Evolutionary conservation across 495 filamentous ascomycete species (phyloP).

Genomic region (Neurospora sp.): DNA sequence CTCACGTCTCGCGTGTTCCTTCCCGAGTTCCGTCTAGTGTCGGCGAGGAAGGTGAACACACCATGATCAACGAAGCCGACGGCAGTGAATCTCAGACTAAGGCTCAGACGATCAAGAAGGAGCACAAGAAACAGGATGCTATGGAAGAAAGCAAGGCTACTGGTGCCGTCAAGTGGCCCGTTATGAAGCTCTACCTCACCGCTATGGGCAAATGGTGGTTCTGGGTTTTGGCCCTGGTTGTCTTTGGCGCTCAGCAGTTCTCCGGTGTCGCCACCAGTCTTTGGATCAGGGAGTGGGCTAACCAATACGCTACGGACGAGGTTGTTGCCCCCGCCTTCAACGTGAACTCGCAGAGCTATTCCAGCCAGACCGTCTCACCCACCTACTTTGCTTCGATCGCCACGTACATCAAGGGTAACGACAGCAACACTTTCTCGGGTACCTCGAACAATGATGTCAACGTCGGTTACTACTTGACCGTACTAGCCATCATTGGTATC

Average conservation of each 20-base stretch:
- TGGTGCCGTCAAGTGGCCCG: conserved; percentile 77
- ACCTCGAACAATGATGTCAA: conserved; percentile 50
- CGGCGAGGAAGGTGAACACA: conserved; percentile 41
- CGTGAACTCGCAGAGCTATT: conserved; percentile 27
- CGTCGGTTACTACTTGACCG: conserved; percentile 68
- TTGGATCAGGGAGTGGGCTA: conserved; percentile 88
- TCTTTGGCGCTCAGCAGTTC: conserved; percentile 74
- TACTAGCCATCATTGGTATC: conserved; percentile 73
- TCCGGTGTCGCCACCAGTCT: conserved; percentile 76
- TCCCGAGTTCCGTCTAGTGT: conserved; percentile 66
- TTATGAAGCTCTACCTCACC: conserved; percentile 71
- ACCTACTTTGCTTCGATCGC: conserved; percentile 28
- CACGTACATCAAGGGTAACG: conserved; percentile 21
- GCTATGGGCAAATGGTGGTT: conserved; percentile 95
- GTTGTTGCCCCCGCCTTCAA: conserved; percentile 19
- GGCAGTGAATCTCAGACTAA: conserved; percentile 22
- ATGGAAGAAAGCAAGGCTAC: conserved; percentile 64
- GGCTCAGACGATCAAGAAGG: conserved; percentile 33
- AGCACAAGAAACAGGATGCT: conserved; percentile 39
- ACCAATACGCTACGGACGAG: conserved; percentile 39
- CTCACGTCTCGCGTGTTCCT: conserved; percentile 52
- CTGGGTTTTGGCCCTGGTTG: conserved; percentile 63
- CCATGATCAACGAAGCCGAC: conserved; percentile 34
- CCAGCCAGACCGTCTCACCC: conserved; percentile 17
- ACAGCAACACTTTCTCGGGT: conserved; percentile 3